Percentiles rank a stretch among this genome's conserved stretches.
Evolutionary conservation across 192 early-diverging fungal genomes (phyloP).

Genomic region (Coemansia sp.): DNA sequence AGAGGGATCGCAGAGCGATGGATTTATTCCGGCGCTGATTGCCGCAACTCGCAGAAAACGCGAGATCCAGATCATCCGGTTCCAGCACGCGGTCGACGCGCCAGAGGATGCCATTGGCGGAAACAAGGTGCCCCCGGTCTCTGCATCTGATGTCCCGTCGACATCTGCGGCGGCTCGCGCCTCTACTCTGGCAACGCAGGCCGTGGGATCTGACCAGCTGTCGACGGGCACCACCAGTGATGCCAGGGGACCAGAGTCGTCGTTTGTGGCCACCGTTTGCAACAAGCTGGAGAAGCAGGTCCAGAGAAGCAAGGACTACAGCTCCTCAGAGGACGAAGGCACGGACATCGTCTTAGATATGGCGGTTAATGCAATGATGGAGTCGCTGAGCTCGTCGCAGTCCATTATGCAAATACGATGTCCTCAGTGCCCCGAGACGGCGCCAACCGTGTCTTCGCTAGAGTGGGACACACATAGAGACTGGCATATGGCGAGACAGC

Average conservation of each 20-base stretch:
- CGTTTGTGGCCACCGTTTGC: constrained; percentile 19
- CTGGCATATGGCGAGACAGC: constrained; percentile 48
- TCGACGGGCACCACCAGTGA: background rate
- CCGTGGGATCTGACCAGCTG: constrained; percentile 5
- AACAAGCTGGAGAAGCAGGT: constrained; percentile 11
- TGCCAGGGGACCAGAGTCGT: constrained; percentile 7
- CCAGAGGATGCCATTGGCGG: constrained; percentile 37
- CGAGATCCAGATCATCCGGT: constrained; percentile 48
- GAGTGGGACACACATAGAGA: constrained; percentile 51
- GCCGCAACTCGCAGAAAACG: constrained; percentile 47
- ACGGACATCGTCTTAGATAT: constrained; percentile 33
- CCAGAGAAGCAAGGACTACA: background rate
- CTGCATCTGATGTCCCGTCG: background rate
- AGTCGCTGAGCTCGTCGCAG: constrained; percentile 45
- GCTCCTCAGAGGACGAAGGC: background rate
- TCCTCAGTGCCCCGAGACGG: constrained; percentile 27
- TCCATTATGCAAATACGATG: constrained; percentile 46
- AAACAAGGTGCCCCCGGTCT: background rate
- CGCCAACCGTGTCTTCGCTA: constrained; percentile 23
- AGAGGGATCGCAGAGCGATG: constrained; percentile 15
- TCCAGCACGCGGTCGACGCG: constrained; percentile 32
- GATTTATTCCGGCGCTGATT: constrained; percentile 47
- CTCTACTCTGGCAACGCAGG: background rate
- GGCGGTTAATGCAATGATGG: constrained; percentile 47
- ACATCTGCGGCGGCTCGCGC: background rate